Evolutionary conservation across 139 green algal species (phyloP), one percentile per base, ranked within the genome.

Genomic region (Micromonas pusilla): DNA sequence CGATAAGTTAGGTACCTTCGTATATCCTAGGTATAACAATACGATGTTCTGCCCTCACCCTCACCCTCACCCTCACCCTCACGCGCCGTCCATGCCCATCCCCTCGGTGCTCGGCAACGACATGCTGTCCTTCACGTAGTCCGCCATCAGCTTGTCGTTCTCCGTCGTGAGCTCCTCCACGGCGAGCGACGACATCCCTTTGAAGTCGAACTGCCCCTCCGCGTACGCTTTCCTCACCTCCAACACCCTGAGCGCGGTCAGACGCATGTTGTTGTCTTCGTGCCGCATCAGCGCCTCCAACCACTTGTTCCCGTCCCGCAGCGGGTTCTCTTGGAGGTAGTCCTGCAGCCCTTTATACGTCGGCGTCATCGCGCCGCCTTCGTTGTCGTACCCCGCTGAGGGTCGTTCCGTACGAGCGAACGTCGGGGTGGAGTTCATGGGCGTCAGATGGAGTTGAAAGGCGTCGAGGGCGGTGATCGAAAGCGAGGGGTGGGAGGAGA

Each of bases 281-380:
- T 39, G 53, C 25, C 28, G 21, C 4, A 78, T 28, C 19, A 78
- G 30, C 32, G 34, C 21, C 32, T 28, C 19, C 57, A 78, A 3
- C 72, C 72, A 78, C 72, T 53, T 63, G 72, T 78, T 78, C 25
- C 72, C 53, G 33, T 78, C 57, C 23, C 72, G 53, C 52, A 78
- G 3, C 31, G 72, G 72, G 62, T 78, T 78, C 32, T 78, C 72
- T 16, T 68, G 21, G 32, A 78, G 1, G 28, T 52, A 78, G 16
- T 70, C 53, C 57, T 37, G 16, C 31, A 78, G 38, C 23, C 19
- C 72, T 21, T 70, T 53, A 25, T 26, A 78, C 31, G 21, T 64
- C 74, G 52, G 28, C 31, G 74, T 73, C 53, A 37, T 34, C 2
- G 25, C 30, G 31, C 23, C 76, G 1, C 76, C n/a, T 73, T 73